A percentile compares a stretch with the other conserved stretches of the same genome.
phyloP scores from a whole-genome alignment of 257 asterid species.

The Solanum gracilifrons region DNA sequence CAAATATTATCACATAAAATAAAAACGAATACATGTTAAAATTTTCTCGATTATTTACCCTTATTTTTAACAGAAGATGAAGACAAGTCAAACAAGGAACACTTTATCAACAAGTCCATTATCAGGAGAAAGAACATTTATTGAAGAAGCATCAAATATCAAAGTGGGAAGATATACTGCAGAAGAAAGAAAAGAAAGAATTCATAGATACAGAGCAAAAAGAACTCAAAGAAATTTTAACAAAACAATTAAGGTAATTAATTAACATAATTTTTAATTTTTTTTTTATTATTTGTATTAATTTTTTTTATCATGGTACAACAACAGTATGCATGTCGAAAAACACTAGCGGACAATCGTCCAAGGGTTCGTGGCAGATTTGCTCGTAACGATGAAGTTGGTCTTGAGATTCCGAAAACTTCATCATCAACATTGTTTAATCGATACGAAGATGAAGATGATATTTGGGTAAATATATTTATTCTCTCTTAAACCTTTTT shows the following conservation, averaged over 20 bases:
- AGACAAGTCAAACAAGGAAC: constrained; percentile 19
- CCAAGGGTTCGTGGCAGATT: constrained; percentile 87
- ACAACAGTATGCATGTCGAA: constrained; percentile 71
- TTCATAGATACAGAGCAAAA: constrained; percentile 69
- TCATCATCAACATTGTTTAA: constrained; percentile 21
- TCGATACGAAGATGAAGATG: constrained; percentile 55
- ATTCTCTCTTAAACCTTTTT: background rate
- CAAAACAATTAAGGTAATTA: constrained; percentile 72
- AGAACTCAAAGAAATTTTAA: constrained; percentile 78
- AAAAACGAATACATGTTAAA: background rate
- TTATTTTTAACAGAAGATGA: constrained; percentile 28
- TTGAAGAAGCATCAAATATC: constrained; percentile 54
- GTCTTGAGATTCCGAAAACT: constrained; percentile 53
- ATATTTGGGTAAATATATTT: constrained; percentile 49
- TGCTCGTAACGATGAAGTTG: constrained; percentile 69
- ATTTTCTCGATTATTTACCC: background rate
- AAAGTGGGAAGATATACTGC: constrained; percentile 57
- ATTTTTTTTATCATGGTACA: background rate
- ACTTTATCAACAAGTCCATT: constrained; percentile 51
- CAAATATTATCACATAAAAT: background rate
- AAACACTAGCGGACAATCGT: constrained; percentile 79
- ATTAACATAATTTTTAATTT: background rate
- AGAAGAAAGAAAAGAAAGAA: constrained; percentile 74
- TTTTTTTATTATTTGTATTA: background rate
- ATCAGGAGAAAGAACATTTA: constrained; percentile 35